These are phyloP conservation scores for Aureobasidium vineae DNA, from an alignment of 2,329 filamentous ascomycete species.

Conservation along the genomic window DNA sequence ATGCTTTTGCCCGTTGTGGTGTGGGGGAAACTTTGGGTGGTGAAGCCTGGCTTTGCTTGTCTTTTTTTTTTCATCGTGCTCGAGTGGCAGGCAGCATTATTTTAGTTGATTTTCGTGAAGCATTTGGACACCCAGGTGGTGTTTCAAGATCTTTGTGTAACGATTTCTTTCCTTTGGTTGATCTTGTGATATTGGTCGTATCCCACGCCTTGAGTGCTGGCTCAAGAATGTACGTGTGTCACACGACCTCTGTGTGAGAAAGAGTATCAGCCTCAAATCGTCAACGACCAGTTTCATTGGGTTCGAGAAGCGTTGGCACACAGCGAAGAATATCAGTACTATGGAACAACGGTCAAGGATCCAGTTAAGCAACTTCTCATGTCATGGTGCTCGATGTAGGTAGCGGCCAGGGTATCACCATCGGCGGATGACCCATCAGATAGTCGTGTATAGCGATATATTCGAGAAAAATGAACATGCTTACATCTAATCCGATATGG, in stretches of 20 bases:
- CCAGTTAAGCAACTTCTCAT: background rate
- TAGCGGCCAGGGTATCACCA: background rate
- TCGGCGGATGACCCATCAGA: background rate
- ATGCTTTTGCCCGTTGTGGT: background rate
- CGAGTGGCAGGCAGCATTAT: background rate
- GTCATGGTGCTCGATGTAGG: background rate
- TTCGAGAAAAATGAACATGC: background rate
- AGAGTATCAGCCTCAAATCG: background rate
- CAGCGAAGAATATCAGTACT: background rate
- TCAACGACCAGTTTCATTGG: background rate
- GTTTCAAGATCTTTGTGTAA: too few species aligned
- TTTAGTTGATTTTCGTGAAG: too few species aligned
- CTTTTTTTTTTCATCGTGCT: too few species aligned
- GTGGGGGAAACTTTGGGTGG: background rate
- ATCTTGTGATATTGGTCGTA: too few species aligned
- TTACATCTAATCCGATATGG: constrained; percentile 24
- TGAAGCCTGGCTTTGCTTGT: background rate
- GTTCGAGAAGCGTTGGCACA: background rate
- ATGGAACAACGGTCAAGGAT: background rate
- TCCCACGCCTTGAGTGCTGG: too few species aligned
- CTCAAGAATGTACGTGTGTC: too few species aligned
- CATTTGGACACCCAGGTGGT: too few species aligned
- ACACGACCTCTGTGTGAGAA: too few species aligned
- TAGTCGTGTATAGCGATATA: too few species aligned
- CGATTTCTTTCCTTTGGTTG: too few species aligned